These are phyloP conservation scores for Ceratocystis variospora DNA, from an alignment of 2,329 filamentous ascomycete genomes.

Conservation along the genomic window DNA sequence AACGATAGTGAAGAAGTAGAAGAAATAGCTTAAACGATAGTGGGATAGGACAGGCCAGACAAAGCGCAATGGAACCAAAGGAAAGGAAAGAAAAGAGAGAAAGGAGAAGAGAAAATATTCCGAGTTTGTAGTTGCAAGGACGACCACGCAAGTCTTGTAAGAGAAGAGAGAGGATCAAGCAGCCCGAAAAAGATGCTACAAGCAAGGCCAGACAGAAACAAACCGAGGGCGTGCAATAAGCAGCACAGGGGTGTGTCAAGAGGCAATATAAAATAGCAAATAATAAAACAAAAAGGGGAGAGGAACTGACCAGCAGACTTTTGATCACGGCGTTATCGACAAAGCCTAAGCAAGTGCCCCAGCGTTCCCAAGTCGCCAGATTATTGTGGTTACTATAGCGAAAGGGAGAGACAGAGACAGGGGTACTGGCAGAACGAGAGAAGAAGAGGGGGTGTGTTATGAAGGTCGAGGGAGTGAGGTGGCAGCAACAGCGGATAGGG, in stretches of 20 bases:
- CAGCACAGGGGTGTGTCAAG: not conserved
- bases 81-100: slow-evolving; percentile 1
- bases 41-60: not conserved
- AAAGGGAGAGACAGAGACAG: not conserved
- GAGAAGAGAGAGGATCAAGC: slow-evolving; percentile 14
- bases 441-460: not conserved
- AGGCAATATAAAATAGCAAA: not conserved
- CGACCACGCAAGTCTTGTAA: slow-evolving; percentile 11
- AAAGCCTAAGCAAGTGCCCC: not conserved
- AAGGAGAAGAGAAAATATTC: not conserved
- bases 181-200: slow-evolving; percentile 10
- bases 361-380: not conserved
- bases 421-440: not conserved
- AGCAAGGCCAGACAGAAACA: slow-evolving; percentile 8
- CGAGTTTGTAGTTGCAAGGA: not conserved
- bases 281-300: not conserved
- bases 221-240: not conserved
- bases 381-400: not conserved
- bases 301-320: not conserved
- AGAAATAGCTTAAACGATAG: slow-evolving; percentile 10
- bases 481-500: too few relatives aligned
- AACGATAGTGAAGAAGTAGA: slow-evolving; percentile 5
- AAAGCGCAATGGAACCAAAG: not conserved
- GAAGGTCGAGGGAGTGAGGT: not conserved
- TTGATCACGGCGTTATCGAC: not conserved